These are phyloP conservation scores for Acarospora socialis DNA, from an alignment of 2,329 filamentous ascomycete genomes.

Conservation along the genomic window DNA sequence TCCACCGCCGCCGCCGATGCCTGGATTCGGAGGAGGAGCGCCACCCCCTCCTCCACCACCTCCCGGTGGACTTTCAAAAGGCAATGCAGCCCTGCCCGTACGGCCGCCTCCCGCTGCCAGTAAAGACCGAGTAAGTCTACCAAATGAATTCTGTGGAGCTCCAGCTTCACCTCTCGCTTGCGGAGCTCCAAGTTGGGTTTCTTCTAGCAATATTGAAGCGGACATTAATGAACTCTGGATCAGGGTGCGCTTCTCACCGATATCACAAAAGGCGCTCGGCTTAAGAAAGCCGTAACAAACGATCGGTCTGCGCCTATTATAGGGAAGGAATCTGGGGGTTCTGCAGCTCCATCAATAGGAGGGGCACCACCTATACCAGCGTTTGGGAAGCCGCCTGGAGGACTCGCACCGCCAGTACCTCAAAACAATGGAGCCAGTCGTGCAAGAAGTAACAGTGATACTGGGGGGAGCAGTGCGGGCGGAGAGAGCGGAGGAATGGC, in stretches of 20 bases:
- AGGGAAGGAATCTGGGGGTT: slow-evolving; percentile 39
- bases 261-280: slow-evolving; percentile 63
- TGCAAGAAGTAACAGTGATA: slow-evolving; percentile 73
- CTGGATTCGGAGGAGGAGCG: slow-evolving; percentile 39
- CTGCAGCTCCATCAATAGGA: slow-evolving; percentile 48
- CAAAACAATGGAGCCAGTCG: slow-evolving; percentile 36
- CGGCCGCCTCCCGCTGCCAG: slow-evolving; percentile 41
- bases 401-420: slow-evolving; percentile 58
- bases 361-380: slow-evolving; percentile 72
- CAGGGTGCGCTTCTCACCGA: slow-evolving; percentile 79
- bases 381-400: slow-evolving; percentile 42
- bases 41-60: slow-evolving; percentile 53
- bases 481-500: slow-evolving; percentile 32
- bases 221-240: slow-evolving; percentile 12
- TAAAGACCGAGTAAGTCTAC: slow-evolving; percentile 46
- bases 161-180: not conserved
- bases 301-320: slow-evolving; percentile 75
- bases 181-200: not conserved
- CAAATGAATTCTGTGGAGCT: slow-evolving; percentile 15
- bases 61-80: slow-evolving; percentile 37
- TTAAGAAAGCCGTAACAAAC: slow-evolving; percentile 83
- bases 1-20: slow-evolving; percentile 52
- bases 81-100: slow-evolving; percentile 37
- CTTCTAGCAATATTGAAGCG: not conserved
- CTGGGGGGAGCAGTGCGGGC: slow-evolving; percentile 34